phyloP scores from a whole-genome alignment of 1,284 basidiomycete genomes.

The Pyrrhoderma noxium region DNA sequence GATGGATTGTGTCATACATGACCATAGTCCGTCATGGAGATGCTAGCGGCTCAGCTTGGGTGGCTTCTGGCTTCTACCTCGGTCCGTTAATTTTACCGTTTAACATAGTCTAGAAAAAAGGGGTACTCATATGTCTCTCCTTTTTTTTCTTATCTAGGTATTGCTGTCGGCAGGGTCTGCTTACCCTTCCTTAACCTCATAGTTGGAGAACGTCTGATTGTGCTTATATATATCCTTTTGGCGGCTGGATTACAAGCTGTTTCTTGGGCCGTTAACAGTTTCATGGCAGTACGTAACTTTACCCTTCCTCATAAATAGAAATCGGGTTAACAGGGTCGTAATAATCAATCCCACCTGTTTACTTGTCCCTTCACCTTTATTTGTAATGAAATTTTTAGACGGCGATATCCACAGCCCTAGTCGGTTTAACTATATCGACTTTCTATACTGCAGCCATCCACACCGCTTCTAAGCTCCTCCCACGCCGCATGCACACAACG shows the following conservation, averaged over 20 bases:
- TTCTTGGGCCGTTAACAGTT: slow-evolving; percentile 27
- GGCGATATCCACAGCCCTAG: slow-evolving; percentile 28
- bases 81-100: slow-evolving; percentile 18
- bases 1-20: slow-evolving; percentile 29
- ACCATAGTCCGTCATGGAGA: slow-evolving; percentile 26
- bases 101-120: too few relatives aligned
- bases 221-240: slow-evolving; percentile 27
- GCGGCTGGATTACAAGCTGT: slow-evolving; percentile 28
- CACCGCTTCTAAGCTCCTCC: slow-evolving; percentile 26
- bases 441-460: slow-evolving; percentile 29
- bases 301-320: not conserved
- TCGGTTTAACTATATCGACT: slow-evolving; percentile 30
- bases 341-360: too few relatives aligned
- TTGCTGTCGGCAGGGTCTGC: slow-evolving; percentile 28
- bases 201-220: slow-evolving; percentile 28
- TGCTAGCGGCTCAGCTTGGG: slow-evolving; percentile 29
- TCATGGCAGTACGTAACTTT: slow-evolving; percentile 21
- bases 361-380: too few relatives aligned
- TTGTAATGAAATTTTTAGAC: slow-evolving; percentile 20
- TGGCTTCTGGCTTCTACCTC: slow-evolving; percentile 29
- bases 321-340: too few relatives aligned
- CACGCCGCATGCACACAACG: slow-evolving; percentile 28
- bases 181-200: slow-evolving; percentile 27
- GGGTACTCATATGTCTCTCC: not conserved
- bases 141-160: slow-evolving; percentile 20